Evolutionary conservation across 169 alveolate species (phyloP).

Genomic region (Theileria annulata): DNA sequence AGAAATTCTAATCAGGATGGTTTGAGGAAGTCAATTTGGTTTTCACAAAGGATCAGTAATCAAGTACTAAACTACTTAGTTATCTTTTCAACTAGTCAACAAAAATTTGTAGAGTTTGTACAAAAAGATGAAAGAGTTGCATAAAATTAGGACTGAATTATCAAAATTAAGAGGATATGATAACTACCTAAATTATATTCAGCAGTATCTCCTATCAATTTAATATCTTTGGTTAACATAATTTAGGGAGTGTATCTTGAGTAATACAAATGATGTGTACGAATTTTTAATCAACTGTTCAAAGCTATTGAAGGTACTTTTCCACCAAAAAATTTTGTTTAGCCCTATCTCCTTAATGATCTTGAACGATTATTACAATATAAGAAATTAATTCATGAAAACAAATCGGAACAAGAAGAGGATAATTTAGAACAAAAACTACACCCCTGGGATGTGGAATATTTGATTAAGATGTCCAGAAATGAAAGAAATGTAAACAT

Average conservation of each 20-base stretch:
- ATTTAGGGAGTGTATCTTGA: conserved; percentile 60
- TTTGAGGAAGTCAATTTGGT: conserved; percentile 42
- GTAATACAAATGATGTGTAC: conserved; percentile 18
- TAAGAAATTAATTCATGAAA: neutral
- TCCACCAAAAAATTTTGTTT: neutral
- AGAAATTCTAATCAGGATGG: conserved; percentile 39
- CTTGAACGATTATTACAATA: neutral
- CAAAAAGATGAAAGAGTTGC: conserved; percentile 25
- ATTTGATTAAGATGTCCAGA: conserved; percentile 21
- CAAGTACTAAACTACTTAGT: neutral
- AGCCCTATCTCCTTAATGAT: neutral
- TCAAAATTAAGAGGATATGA: conserved; percentile 38
- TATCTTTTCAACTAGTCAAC: neutral
- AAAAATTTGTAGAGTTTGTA: neutral
- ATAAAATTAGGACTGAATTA: conserved; percentile 12
- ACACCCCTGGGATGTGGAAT: conserved; percentile 65
- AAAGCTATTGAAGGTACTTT: conserved; percentile 4
- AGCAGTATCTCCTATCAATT: conserved; percentile 22
- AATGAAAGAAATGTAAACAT: conserved; percentile 20
- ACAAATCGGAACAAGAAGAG: conserved; percentile 9
- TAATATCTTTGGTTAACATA: neutral
- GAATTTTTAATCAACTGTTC: conserved; percentile 22
- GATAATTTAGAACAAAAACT: neutral
- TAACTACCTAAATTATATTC: conserved; percentile 44
- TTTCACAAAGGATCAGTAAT: conserved; percentile 46